Percentiles rank a stretch among this genome's conserved stretches.
phyloP scores from a whole-genome alignment of 805 yeast genomes.

The Ogataea polymorpha region DNA sequence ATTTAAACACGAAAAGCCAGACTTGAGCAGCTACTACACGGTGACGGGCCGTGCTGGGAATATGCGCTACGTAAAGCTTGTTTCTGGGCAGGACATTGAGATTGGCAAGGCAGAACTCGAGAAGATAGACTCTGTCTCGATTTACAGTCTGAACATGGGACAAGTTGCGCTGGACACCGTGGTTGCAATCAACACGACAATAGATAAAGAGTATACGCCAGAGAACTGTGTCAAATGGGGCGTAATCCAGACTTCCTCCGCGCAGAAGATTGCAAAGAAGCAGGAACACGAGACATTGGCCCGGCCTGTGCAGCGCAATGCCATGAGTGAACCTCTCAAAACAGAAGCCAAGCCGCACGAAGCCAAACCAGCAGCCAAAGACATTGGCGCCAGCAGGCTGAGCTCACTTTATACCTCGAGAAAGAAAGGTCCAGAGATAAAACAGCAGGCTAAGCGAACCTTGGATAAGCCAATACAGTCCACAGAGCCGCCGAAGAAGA shows the following conservation, averaged over 20 bases:
- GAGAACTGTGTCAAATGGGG: slow-evolving; percentile 27
- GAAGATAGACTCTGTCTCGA: slow-evolving; percentile 16
- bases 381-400: background rate
- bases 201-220: slow-evolving; percentile 12
- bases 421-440: slow-evolving; percentile 4
- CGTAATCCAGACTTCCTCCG: slow-evolving; percentile 20
- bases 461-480: slow-evolving; percentile 3
- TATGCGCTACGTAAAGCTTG: slow-evolving; percentile 12
- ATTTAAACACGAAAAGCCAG: slow-evolving; percentile 12
- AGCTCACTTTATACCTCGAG: slow-evolving; percentile 13
- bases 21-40: slow-evolving; percentile 13
- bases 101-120: slow-evolving; percentile 17
- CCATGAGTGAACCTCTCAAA: slow-evolving; percentile 18
- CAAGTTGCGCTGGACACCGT: slow-evolving; percentile 20
- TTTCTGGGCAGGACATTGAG: slow-evolving; percentile 13
- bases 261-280: slow-evolving; percentile 4
- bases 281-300: slow-evolving; percentile 2
- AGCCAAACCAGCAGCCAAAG: slow-evolving; percentile 2
- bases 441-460: slow-evolving; percentile 4
- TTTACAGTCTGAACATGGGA: slow-evolving; percentile 24
- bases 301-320: slow-evolving; percentile 19
- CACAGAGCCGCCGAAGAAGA: slow-evolving; percentile 16
- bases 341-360: slow-evolving; percentile 1
- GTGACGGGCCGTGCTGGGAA: slow-evolving; percentile 18
- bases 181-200: slow-evolving; percentile 16